Conservation (phyloP, 2,329 filamentous ascomycete genomes). For the Escovopsis sp. region DNA sequence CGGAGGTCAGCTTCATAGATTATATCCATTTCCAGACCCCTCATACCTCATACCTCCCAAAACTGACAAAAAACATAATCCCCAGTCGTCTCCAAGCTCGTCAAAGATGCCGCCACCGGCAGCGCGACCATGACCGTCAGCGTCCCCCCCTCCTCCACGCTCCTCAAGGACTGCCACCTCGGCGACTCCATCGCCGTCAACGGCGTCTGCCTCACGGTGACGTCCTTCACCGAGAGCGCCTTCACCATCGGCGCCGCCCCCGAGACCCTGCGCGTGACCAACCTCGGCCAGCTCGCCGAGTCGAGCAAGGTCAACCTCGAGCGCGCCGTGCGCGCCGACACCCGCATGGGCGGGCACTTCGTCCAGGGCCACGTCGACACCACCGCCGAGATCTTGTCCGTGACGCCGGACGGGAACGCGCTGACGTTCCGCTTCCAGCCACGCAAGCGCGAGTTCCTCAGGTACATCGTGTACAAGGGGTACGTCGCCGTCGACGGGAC, state of each 20-base stretch:
- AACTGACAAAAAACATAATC: slow-evolving; percentile 9
- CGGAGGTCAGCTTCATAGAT: slow-evolving; percentile 51
- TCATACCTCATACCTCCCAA: slow-evolving; percentile 3
- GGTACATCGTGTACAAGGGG: slow-evolving; percentile 91
- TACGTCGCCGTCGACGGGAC: slow-evolving; percentile 91
- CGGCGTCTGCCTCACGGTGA: slow-evolving; percentile 90
- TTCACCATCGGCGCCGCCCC: slow-evolving; percentile 94
- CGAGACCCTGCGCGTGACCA: slow-evolving; percentile 89
- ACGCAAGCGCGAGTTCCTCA: slow-evolving; percentile 50
- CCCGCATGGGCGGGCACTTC: slow-evolving; percentile 95
- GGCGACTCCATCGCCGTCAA: slow-evolving; percentile 95
- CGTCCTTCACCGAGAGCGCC: slow-evolving; percentile 29
- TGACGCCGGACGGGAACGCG: slow-evolving; percentile 76
- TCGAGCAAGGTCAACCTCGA: slow-evolving; percentile 76
- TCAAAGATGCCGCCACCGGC: slow-evolving; percentile 66
- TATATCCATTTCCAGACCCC: background rate
- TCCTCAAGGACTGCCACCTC: slow-evolving; percentile 69
- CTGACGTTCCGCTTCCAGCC: slow-evolving; percentile 75
- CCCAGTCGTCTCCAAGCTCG: slow-evolving; percentile 74
- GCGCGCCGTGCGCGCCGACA: slow-evolving; percentile 77
- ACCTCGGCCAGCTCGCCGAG: slow-evolving; percentile 61
- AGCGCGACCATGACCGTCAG: slow-evolving; percentile 85
- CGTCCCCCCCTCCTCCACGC: slow-evolving; percentile 48
- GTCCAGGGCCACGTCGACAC: slow-evolving; percentile 97
- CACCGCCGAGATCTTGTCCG: slow-evolving; percentile 57